Conservation (phyloP, 2,329 filamentous ascomycete species). For the Herpotrichia juniperi region DNA sequence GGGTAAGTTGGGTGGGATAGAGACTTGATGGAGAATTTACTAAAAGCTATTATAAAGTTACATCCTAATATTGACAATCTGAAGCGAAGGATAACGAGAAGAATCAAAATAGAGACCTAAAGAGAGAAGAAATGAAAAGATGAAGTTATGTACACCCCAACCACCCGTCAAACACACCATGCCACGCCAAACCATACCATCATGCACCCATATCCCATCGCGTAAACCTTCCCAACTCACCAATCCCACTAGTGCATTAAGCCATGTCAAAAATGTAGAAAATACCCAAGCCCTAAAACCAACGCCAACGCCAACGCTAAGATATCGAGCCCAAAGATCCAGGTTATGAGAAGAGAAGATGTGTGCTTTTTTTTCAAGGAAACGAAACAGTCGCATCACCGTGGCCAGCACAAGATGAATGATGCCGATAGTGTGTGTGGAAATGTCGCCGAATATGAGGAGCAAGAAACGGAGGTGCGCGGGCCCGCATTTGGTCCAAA, state of each 20-base stretch:
- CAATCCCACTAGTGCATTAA: background rate
- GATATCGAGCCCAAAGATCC: conserved; percentile 10
- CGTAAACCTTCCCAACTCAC: background rate
- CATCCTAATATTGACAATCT: too few species aligned
- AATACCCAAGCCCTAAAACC: conserved; percentile 3
- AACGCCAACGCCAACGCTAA: conserved; percentile 22
- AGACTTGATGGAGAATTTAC: too few species aligned
- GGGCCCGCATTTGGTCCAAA: too few species aligned
- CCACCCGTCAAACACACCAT: too few species aligned
- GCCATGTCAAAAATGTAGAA: background rate
- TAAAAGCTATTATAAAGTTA: too few species aligned
- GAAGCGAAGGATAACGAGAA: too few species aligned
- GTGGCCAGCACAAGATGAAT: background rate
- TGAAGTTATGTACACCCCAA: too few species aligned
- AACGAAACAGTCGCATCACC: too few species aligned
- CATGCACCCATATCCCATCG: conserved; percentile 3
- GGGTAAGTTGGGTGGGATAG: too few species aligned
- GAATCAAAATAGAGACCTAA: too few species aligned
- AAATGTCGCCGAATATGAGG: background rate
- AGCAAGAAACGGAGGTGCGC: background rate
- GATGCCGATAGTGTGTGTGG: background rate
- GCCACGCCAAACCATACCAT: background rate
- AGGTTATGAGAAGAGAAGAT: conserved; percentile 3
- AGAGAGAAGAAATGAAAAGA: too few species aligned
- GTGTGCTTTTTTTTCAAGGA: conserved; percentile 16